Evolutionary conservation across 2,329 filamentous ascomycete species (phyloP), one percentile per base, ranked within the genome.

Genomic region (Metarhizium robertsii): DNA sequence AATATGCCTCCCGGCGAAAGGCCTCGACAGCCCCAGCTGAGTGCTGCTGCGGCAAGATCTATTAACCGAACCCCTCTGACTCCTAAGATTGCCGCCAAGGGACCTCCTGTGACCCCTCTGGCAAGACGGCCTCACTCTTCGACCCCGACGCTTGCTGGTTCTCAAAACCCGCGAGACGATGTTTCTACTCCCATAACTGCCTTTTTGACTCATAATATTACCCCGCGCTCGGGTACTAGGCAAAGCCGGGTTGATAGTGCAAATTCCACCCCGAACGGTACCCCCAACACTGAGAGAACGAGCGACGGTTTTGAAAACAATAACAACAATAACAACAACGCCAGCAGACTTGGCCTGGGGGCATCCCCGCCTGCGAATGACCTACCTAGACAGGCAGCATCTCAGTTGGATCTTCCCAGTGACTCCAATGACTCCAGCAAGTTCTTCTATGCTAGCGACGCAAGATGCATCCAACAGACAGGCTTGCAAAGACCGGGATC

Each of bases 361-460:
- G 58, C 71, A 36, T 63, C 73, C n/a, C 67, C 66, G 20, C 62
- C 70, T 14, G 62, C 62, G n/a, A 55, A 64, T 14, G 65, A 70
- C 1, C 60, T 61, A 1, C 69, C 59, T n/a, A 64, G 65, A 51
- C 61, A 57, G 47, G 57, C 61, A 18, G 49, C 59, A 13, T 48
- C 60, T 48, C 72, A 53, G 55, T 61, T 34, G 34, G 65, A 65
- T 38, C 57, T 61, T 14, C 42, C 70, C 53, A 58, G 66, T 53
- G 62, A 66, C 20, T 53, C 63, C 57, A 53, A 61, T 60, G 59
- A 66, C 62, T 69, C 64, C 63, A 61, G 38, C 54, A 92, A 90
- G 73, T 97, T 97, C 78, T 96, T 99, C 69, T 92, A 95, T 68
- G 94, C 92, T 32, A 90, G 85, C 67, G 90, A 96, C 62, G 87